Percentiles rank a stretch among this genome's conserved stretches.
Conservation (phyloP, 305 asterid genomes). For the Solanum aculeatissimum region DNA sequence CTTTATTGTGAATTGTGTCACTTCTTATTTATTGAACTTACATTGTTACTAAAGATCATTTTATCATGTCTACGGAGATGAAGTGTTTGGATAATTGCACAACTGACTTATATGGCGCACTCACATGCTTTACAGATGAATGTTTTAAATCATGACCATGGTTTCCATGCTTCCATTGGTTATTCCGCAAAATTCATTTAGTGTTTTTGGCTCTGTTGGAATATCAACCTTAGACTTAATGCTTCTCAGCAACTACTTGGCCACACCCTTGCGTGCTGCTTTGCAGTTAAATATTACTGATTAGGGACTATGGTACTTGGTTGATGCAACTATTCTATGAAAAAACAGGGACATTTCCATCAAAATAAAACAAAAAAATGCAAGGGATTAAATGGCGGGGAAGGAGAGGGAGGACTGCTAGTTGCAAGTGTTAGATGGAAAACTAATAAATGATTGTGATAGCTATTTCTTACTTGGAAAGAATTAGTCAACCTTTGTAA, state of each 20-base stretch:
- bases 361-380: not conserved
- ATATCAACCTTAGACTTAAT: not conserved
- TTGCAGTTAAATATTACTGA: not conserved
- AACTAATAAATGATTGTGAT: not conserved
- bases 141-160: not conserved
- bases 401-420: not conserved
- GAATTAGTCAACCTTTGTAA: not conserved
- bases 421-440: not conserved
- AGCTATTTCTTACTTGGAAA: not conserved
- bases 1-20: not conserved
- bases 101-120: not conserved
- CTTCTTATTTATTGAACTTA: not conserved
- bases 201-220: not conserved
- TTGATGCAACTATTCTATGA: not conserved
- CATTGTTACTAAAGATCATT: not conserved
- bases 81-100: not conserved
- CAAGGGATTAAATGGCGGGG: not conserved
- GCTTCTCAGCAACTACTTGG: not conserved
- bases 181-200: not conserved
- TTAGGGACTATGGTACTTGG: not conserved
- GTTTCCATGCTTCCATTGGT: not conserved
- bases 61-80: not conserved
- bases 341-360: not conserved
- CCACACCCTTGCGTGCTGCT: not conserved
- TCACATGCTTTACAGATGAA: not conserved